A percentile compares a stretch with the other conserved stretches of the same genome.
These are phyloP conservation scores for Gloeopeniophorella convolvens DNA, from an alignment of 768 basidiomycete genomes.

Conservation along the genomic window DNA sequence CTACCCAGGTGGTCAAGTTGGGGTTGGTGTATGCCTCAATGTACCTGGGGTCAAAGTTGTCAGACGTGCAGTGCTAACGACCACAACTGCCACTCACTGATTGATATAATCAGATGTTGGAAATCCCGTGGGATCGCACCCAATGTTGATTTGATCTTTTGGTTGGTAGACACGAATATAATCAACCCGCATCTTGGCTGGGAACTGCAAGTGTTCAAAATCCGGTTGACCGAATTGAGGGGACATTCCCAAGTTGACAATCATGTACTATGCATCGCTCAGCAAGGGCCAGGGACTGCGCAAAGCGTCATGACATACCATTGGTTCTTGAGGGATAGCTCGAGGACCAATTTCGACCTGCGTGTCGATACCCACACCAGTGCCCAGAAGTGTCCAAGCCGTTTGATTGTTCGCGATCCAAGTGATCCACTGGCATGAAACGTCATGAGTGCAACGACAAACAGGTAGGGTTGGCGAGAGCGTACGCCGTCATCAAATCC, in stretches of 20 bases:
- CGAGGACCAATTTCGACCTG: constrained; percentile 29
- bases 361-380: constrained; percentile 31
- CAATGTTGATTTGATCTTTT: constrained; percentile 41
- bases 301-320: constrained; percentile 25
- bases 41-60: constrained; percentile 34
- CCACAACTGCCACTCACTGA: constrained; percentile 36
- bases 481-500: constrained; percentile 25
- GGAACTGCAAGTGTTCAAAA: constrained; percentile 43
- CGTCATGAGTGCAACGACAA: neutral
- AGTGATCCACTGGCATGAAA: constrained; percentile 32
- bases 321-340: constrained; percentile 38
- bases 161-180: constrained; percentile 76
- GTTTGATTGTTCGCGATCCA: constrained; percentile 36
- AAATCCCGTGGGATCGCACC: constrained; percentile 63
- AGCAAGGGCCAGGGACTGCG: neutral
- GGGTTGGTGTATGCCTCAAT: constrained; percentile 66
- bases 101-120: constrained; percentile 77
- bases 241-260: constrained; percentile 55
- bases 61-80: neutral
- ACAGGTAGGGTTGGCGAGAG: neutral
- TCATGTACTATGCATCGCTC: constrained; percentile 36
- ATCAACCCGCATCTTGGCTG: constrained; percentile 65
- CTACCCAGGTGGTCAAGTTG: constrained; percentile 43
- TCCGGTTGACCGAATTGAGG: constrained; percentile 54
- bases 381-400: constrained; percentile 35